phyloP scores from a whole-genome alignment of 2,329 filamentous ascomycete species.

The Colletotrichum karsti region DNA sequence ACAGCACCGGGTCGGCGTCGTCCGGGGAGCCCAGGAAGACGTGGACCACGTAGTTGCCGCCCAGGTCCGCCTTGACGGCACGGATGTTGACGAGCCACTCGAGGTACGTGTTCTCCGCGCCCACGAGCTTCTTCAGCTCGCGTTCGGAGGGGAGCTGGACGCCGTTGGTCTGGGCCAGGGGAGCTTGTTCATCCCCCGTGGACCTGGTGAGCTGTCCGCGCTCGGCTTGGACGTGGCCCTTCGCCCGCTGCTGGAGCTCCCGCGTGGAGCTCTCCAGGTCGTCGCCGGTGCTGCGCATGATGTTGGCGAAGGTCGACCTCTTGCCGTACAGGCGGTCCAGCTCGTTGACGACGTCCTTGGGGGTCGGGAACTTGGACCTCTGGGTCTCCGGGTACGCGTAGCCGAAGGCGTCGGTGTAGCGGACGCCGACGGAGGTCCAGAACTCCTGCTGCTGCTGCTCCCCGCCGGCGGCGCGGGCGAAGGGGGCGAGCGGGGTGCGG shows the following conservation, averaged over 20 bases:
- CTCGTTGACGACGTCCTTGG: constrained; percentile 30
- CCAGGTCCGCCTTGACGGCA: constrained; percentile 57
- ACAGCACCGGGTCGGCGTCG: constrained; percentile 50
- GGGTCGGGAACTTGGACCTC: constrained; percentile 31
- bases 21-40: constrained; percentile 58
- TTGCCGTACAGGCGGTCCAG: constrained; percentile 16
- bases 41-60: constrained; percentile 62
- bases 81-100: constrained; percentile 66
- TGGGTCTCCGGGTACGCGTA: constrained; percentile 39
- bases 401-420: constrained; percentile 34
- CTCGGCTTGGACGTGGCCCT: constrained; percentile 2
- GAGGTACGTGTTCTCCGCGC: constrained; percentile 39
- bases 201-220: neutral
- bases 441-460: constrained; percentile 29
- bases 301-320: constrained; percentile 21
- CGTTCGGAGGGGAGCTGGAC: neutral
- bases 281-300: neutral
- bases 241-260: constrained; percentile 11
- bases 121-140: constrained; percentile 4
- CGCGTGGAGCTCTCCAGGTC: constrained; percentile 3
- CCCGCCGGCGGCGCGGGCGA: constrained; percentile 27
- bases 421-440: constrained; percentile 38
- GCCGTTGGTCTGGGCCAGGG: neutral
- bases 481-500: constrained; percentile 34
- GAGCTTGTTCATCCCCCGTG: neutral